Evolutionary conservation across 1,139 yeast species (phyloP).

Genomic region (Candida pseudoviswanathii): DNA sequence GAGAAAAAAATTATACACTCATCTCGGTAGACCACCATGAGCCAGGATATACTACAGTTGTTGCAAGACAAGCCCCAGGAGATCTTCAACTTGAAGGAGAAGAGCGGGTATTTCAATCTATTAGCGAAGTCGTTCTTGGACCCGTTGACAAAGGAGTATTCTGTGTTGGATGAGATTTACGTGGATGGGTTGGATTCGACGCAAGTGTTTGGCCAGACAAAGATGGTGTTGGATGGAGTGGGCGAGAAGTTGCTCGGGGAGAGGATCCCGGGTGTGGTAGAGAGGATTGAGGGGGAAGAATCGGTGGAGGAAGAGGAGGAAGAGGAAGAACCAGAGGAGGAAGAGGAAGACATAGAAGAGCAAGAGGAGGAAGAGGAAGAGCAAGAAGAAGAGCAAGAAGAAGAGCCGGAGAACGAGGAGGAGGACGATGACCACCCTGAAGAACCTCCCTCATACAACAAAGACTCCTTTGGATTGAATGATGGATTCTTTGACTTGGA

Average conservation of each 20-base stretch:
- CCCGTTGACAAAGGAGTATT: conserved; percentile 62
- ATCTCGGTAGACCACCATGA: no score
- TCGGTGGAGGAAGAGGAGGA: conserved; percentile 15
- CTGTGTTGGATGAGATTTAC: conserved; percentile 79
- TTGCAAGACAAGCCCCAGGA: conserved; percentile 28
- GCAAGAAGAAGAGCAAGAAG: conserved; percentile 21
- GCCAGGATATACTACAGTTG: conserved; percentile 17
- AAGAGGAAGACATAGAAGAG: conserved; percentile 10
- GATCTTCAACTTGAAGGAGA: conserved; percentile 25
- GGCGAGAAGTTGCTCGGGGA: conserved; percentile 41
- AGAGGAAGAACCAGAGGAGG: conserved; percentile 11
- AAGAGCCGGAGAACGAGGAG: conserved; percentile 18
- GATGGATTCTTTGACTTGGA: conserved; percentile 87
- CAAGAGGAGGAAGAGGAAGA: conserved; percentile 23
- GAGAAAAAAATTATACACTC: no score
- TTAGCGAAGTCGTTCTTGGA: conserved; percentile 61
- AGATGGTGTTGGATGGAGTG: conserved; percentile 59
- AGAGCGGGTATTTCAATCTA: conserved; percentile 26
- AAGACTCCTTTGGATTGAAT: conserved; percentile 69
- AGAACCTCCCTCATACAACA: no score
- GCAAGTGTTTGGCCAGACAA: conserved; percentile 93
- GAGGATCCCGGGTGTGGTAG: conserved; percentile 14
- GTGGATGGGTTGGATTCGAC: conserved; percentile 86
- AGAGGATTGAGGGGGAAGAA: conserved; percentile 14
- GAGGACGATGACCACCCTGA: conserved; percentile 10